Conservation (phyloP, 1,284 basidiomycete species). For the Thelephora terrestris region DNA sequence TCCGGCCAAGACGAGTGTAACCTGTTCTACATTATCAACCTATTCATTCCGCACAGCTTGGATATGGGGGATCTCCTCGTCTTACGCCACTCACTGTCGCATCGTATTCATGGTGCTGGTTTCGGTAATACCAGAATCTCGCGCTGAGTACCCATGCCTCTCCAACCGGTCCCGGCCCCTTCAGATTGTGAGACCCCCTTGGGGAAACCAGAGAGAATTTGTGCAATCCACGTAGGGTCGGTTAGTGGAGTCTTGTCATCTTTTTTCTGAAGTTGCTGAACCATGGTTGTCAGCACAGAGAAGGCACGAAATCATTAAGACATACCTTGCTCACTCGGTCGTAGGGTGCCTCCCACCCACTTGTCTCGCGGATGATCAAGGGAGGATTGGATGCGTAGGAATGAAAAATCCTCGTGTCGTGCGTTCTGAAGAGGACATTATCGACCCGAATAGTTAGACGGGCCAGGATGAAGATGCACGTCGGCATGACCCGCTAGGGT, state of each 20-base stretch:
- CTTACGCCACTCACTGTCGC: too few relatives aligned
- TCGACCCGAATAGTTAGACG: slow-evolving; percentile 95
- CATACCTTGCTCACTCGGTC: slow-evolving; percentile 69
- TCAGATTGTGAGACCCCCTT: slow-evolving; percentile 43
- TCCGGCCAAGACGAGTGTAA: too few relatives aligned
- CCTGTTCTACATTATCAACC: too few relatives aligned
- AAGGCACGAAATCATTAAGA: slow-evolving; percentile 5
- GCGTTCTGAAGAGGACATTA: slow-evolving; percentile 85
- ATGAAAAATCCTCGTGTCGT: slow-evolving; percentile 88
- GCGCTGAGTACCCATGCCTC: slow-evolving; percentile 49
- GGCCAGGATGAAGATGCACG: slow-evolving; percentile 86
- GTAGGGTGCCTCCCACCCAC: slow-evolving; percentile 88
- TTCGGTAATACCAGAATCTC: slow-evolving; percentile 26
- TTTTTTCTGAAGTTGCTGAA: slow-evolving; percentile 64
- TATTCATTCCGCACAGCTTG: too few relatives aligned
- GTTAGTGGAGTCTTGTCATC: slow-evolving; percentile 87
- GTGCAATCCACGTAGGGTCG: slow-evolving; percentile 80
- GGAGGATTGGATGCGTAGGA: slow-evolving; percentile 57
- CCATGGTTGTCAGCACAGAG: neutral
- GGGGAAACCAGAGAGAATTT: slow-evolving; percentile 60
- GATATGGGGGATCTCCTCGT: too few relatives aligned
- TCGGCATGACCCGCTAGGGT: slow-evolving; percentile 89
- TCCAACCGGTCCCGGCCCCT: slow-evolving; percentile 70
- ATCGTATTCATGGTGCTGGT: too few relatives aligned
- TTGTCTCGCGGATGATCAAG: slow-evolving; percentile 69